A percentile compares a stretch with the other conserved stretches of the same genome.
These are phyloP conservation scores for Calvatia gigantea DNA, from an alignment of 768 basidiomycete genomes.

Conservation along the genomic window DNA sequence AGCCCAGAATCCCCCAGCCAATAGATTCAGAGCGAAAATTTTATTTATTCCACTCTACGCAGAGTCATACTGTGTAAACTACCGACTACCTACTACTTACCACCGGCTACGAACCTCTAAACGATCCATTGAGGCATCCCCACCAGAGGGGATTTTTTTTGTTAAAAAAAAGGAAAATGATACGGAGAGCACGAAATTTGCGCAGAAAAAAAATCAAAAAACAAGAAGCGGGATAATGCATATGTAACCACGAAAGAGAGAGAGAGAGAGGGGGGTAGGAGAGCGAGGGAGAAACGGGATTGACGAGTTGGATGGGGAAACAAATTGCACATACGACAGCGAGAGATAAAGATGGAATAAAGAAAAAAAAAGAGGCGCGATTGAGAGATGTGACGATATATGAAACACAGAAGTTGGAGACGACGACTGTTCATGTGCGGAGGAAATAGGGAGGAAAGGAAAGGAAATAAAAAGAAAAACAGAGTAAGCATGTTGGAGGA, in stretches of 20 bases:
- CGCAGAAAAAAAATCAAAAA: not conserved
- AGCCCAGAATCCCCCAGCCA: too few relatives aligned
- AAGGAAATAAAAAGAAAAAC: not conserved
- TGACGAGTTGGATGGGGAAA: not conserved
- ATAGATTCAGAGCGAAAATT: too few relatives aligned
- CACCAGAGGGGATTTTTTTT: not conserved
- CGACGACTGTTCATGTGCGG: not conserved
- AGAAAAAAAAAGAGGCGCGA: not conserved
- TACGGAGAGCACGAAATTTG: too few relatives aligned
- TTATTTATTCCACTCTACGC: too few relatives aligned
- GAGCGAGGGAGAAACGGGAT: not conserved
- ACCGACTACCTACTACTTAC: too few relatives aligned
- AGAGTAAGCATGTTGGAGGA: too few relatives aligned
- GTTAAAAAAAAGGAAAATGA: too few relatives aligned
- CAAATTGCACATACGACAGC: not conserved
- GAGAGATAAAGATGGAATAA: slow-evolving; percentile 1
- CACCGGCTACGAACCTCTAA: too few relatives aligned
- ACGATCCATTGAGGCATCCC: too few relatives aligned
- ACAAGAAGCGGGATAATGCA: not conserved
- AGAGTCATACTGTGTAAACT: too few relatives aligned
- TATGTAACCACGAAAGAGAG: not conserved
- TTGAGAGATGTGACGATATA: not conserved
- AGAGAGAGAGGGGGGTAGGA: not conserved
- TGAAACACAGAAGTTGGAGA: not conserved
- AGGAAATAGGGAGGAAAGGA: not conserved